These are phyloP conservation scores for Fusarium sp. DNA, from an alignment of 2,329 filamentous ascomycete species.

Conservation along the genomic window DNA sequence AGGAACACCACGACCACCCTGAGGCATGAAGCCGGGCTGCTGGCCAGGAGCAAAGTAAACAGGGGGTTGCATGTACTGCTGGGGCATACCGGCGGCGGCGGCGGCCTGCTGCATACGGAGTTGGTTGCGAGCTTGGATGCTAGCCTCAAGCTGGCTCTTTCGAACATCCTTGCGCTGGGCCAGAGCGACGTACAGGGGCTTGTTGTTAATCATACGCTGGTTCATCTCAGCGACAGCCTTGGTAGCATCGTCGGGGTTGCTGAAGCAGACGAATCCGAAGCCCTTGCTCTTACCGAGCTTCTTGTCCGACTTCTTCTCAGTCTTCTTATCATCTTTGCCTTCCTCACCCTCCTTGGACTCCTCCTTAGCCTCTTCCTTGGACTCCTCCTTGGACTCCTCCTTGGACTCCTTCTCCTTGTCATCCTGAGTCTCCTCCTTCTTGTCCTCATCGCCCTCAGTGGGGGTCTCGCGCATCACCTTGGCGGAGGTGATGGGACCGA, in stretches of 20 bases:
- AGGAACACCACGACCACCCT: slow-evolving; percentile 73
- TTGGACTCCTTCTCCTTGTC: slow-evolving; percentile 61
- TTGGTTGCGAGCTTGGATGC: slow-evolving; percentile 98
- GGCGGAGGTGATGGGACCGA: slow-evolving; percentile 95
- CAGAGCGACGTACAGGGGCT: slow-evolving; percentile 97
- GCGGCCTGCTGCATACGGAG: slow-evolving; percentile 98
- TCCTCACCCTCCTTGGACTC: slow-evolving; percentile 62
- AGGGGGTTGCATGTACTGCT: slow-evolving; percentile 86
- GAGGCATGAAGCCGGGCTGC: slow-evolving; percentile 76
- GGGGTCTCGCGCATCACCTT: slow-evolving; percentile 96
- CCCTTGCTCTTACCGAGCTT: slow-evolving; percentile 98
- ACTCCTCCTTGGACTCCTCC: slow-evolving; percentile 47
- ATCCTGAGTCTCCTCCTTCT: slow-evolving; percentile 65
- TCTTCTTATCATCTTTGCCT: slow-evolving; percentile 65
- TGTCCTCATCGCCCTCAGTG: slow-evolving; percentile 65
- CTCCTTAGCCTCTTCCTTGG: slow-evolving; percentile 62
- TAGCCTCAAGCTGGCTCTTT: slow-evolving; percentile 98
- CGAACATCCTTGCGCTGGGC: slow-evolving; percentile 99
- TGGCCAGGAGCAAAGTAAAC: slow-evolving; percentile 93
- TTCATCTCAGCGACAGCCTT: slow-evolving; percentile 99
- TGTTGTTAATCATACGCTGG: slow-evolving; percentile 97
- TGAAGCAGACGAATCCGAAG: slow-evolving; percentile 99
- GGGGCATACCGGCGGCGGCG: slow-evolving; percentile 87
- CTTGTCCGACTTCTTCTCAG: slow-evolving; percentile 69
- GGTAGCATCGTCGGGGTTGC: slow-evolving; percentile 98